A percentile compares a stretch with the other conserved stretches of the same genome.
These are phyloP conservation scores for Volvox africanus DNA, from an alignment of 139 green algal genomes.

Conservation along the genomic window DNA sequence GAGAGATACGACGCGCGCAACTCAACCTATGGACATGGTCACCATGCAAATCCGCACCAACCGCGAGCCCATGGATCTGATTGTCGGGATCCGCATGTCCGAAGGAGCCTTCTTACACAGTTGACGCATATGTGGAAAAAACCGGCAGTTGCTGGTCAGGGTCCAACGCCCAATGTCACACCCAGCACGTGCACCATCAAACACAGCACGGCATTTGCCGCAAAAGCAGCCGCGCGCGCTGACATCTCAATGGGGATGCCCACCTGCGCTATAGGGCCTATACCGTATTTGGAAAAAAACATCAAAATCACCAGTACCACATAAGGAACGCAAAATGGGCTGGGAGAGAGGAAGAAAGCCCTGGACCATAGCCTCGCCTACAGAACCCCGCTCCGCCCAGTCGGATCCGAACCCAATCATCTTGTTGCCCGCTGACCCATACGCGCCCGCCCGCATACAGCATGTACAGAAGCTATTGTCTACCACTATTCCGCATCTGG, in stretches of 20 bases:
- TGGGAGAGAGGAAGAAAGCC: background rate
- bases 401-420: background rate
- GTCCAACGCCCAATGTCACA: background rate
- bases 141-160: background rate
- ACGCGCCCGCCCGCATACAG: background rate
- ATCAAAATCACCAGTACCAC: background rate
- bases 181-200: background rate
- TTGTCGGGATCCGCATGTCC: background rate
- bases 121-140: background rate
- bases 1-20: too few species aligned
- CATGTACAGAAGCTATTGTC: background rate
- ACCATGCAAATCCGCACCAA: background rate
- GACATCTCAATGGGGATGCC: constrained; percentile 15
- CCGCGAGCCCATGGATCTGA: background rate
- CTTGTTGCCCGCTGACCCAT: background rate
- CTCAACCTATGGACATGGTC: background rate
- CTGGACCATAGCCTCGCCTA: background rate
- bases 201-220: background rate
- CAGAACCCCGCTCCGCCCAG: background rate
- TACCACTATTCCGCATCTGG: background rate
- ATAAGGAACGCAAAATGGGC: background rate
- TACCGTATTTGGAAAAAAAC: background rate
- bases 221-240: background rate
- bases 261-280: background rate
- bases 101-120: background rate